phyloP scores from a whole-genome alignment of 108 stramenopile genomes.

The Hondaea fermentalgiana region DNA sequence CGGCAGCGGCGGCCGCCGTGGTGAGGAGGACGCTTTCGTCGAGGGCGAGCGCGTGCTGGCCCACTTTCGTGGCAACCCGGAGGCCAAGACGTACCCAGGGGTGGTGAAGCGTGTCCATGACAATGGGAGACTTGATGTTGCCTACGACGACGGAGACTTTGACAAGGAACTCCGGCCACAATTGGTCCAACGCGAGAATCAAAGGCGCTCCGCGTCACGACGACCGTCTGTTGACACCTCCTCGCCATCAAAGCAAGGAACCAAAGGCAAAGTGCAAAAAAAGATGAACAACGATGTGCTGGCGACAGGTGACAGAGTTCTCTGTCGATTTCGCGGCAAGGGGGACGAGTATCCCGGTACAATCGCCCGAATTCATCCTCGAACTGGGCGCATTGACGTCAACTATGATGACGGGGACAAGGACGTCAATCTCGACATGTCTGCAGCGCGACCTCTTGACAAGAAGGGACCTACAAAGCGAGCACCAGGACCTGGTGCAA shows the following conservation, averaged over 20 bases:
- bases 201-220: neutral
- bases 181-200: neutral
- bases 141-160: constrained; percentile 2
- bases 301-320: neutral
- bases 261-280: too few species aligned
- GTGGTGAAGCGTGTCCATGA: neutral
- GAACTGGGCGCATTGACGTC: neutral
- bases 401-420: neutral
- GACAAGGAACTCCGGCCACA: neutral
- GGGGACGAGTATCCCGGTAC: neutral
- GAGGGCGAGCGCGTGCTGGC: constrained; percentile 8
- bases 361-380: neutral
- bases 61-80: neutral
- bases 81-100: neutral
- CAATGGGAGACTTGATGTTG: neutral
- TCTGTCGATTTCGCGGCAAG: neutral
- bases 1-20: too few species aligned
- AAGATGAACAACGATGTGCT: neutral
- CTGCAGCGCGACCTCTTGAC: neutral
- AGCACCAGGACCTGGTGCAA: neutral
- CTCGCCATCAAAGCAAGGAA: neutral
- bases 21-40: neutral
- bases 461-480: neutral
- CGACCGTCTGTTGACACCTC: too few species aligned
- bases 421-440: neutral